phyloP scores from a whole-genome alignment of 2,329 filamentous ascomycete genomes.

The Diaporthe longicolla region DNA sequence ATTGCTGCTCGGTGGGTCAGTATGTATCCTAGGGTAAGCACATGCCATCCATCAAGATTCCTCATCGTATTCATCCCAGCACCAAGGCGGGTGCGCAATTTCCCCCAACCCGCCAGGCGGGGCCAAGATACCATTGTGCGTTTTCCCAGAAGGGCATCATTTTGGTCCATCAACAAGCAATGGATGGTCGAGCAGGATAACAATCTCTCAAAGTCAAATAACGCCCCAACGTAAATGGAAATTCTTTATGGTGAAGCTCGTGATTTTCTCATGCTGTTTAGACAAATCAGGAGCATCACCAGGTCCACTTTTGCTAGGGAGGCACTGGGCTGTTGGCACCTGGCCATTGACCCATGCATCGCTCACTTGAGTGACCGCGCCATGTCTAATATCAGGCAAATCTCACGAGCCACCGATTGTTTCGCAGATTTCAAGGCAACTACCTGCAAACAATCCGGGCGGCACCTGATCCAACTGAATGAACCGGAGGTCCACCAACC shows the following conservation, averaged over 20 bases:
- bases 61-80: slow-evolving; percentile 28
- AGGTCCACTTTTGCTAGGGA: neutral
- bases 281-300: neutral
- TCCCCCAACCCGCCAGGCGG: slow-evolving; percentile 24
- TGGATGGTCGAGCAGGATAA: neutral
- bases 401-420: neutral
- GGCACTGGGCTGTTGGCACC: neutral
- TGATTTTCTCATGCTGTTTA: neutral
- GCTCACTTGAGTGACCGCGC: neutral
- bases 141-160: slow-evolving; percentile 3
- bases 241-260: too few relatives aligned
- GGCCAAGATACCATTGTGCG: slow-evolving; percentile 7
- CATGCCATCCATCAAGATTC: slow-evolving; percentile 23
- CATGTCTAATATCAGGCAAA: neutral
- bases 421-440: neutral
- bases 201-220: neutral
- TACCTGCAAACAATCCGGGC: neutral
- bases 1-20: slow-evolving; percentile 16
- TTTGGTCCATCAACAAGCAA: neutral
- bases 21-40: neutral
- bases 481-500: neutral
- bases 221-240: neutral
- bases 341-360: neutral
- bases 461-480: neutral
- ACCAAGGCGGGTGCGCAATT: slow-evolving; percentile 27